A percentile compares a stretch with the other conserved stretches of the same genome.
Conservation (phyloP, 2,329 filamentous ascomycete species). For the Talaromyces verruculosus region DNA sequence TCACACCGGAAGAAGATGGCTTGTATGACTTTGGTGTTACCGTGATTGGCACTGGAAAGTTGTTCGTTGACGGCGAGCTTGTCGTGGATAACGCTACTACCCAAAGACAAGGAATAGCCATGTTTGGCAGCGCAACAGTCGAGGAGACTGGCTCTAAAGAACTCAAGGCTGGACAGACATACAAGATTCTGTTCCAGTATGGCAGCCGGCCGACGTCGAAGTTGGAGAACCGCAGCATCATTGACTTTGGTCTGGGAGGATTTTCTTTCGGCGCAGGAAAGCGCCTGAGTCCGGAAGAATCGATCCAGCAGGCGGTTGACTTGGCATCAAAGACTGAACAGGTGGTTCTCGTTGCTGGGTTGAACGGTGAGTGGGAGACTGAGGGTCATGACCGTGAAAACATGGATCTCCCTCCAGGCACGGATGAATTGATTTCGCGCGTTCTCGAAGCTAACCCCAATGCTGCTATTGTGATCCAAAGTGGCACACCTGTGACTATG, state of each 20-base stretch:
- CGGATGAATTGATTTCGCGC: conserved; percentile 61
- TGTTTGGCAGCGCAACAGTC: conserved; percentile 64
- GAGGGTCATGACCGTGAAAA: conserved; percentile 64
- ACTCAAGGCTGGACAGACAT: conserved; percentile 60
- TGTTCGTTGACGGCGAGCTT: conserved; percentile 62
- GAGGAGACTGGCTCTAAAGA: conserved; percentile 62
- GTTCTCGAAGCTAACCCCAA: conserved; percentile 67
- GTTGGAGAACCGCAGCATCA: conserved; percentile 50
- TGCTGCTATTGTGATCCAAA: conserved; percentile 72
- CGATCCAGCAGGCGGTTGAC: conserved; percentile 65
- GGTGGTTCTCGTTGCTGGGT: conserved; percentile 73
- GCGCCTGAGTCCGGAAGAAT: conserved; percentile 57
- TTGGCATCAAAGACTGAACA: conserved; percentile 71
- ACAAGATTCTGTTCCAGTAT: conserved; percentile 61
- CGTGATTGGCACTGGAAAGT: conserved; percentile 64
- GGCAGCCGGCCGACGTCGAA: conserved; percentile 60
- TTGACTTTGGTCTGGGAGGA: conserved; percentile 59
- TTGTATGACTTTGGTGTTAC: conserved; percentile 66
- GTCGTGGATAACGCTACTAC: conserved; percentile 67
- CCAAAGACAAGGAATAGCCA: conserved; percentile 62
- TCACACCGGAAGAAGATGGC: conserved; percentile 61
- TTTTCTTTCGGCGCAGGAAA: conserved; percentile 63
- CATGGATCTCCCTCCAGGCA: conserved; percentile 58
- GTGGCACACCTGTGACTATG: conserved; percentile 66
- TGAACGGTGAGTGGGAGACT: conserved; percentile 79